Percentiles rank a stretch among this genome's conserved stretches.
Evolutionary conservation across 306 rosid species (phyloP).

Genomic region (Pyrus communis): DNA sequence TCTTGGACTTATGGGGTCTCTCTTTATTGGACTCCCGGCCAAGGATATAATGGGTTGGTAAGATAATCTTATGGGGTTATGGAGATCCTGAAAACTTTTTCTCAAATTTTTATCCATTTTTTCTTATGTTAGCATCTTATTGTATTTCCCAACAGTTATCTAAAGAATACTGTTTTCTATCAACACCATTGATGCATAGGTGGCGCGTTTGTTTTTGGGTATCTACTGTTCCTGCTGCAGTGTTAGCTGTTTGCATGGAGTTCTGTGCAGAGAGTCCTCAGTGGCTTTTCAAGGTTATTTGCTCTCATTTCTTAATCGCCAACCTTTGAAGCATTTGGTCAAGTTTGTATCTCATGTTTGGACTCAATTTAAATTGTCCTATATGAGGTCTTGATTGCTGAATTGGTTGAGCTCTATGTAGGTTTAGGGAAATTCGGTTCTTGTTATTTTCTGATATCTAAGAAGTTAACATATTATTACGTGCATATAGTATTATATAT

Average conservation of each 20-base stretch:
- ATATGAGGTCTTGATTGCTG: background rate
- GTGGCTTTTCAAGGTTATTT: conserved; percentile 77
- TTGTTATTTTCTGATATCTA: background rate
- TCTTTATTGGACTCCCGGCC: conserved; percentile 69
- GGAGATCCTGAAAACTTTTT: conserved; percentile 5
- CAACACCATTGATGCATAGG: conserved; percentile 39
- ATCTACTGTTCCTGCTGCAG: conserved; percentile 52
- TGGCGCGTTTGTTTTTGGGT: conserved; percentile 87
- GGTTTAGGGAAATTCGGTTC: background rate
- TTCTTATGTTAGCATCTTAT: background rate
- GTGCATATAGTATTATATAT: background rate
- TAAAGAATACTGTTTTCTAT: conserved; percentile 4
- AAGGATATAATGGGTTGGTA: conserved; percentile 75
- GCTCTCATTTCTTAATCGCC: conserved; percentile 13
- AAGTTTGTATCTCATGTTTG: background rate
- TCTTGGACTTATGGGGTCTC: conserved; percentile 67
- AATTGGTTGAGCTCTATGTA: background rate
- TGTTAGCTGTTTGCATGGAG: conserved; percentile 71
- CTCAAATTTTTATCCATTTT: background rate
- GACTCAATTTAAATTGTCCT: background rate
- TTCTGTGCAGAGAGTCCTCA: conserved; percentile 80
- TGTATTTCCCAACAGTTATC: background rate
- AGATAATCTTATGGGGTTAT: conserved; percentile 17
- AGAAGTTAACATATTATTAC: background rate
- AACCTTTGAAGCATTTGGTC: background rate